A percentile compares a stretch with the other conserved stretches of the same genome.
phyloP scores from a whole-genome alignment of 129 eudicot genomes.

The Centrapalus pauciflorus region DNA sequence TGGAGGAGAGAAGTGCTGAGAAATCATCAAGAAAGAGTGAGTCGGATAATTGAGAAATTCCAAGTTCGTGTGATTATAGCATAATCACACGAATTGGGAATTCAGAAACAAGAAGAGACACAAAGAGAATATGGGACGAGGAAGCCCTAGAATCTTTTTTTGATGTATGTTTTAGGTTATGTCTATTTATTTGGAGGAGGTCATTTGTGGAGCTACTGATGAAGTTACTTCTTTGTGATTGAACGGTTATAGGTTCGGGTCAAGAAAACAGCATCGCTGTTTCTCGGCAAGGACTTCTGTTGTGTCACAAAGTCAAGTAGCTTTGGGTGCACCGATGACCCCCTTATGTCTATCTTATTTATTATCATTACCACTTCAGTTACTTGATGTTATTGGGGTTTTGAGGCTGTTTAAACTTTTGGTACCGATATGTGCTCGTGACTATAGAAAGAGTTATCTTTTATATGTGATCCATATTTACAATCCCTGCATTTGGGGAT shows the following conservation, averaged over 20 bases:
- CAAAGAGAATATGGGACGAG: constrained; percentile 13
- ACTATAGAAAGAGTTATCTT: constrained; percentile 13
- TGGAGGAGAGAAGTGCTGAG: constrained; percentile 47
- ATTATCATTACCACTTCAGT: background rate
- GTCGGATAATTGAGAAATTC: constrained; percentile 32
- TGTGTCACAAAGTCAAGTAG: background rate
- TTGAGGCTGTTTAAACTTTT: constrained; percentile 24
- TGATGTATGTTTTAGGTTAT: constrained; percentile 25
- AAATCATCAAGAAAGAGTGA: constrained; percentile 36
- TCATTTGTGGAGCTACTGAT: background rate
- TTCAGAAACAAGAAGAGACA: background rate
- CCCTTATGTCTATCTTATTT: background rate
- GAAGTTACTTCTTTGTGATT: constrained; percentile 13
- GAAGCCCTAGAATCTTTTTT: constrained; percentile 20
- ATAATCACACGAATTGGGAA: background rate
- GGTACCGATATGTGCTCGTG: constrained; percentile 18
- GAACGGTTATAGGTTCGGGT: constrained; percentile 11
- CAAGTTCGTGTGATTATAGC: background rate
- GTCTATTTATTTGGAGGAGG: constrained; percentile 22
- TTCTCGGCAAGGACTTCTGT: background rate
- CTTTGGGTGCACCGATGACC: constrained; percentile 19
- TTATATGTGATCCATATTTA: constrained; percentile 17
- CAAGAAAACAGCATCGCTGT: background rate
- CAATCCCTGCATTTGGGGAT: background rate
- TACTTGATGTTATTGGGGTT: constrained; percentile 21